Evolutionary conservation across 257 asterid genomes (phyloP).

Genomic region (Nicotiana tabacum): DNA sequence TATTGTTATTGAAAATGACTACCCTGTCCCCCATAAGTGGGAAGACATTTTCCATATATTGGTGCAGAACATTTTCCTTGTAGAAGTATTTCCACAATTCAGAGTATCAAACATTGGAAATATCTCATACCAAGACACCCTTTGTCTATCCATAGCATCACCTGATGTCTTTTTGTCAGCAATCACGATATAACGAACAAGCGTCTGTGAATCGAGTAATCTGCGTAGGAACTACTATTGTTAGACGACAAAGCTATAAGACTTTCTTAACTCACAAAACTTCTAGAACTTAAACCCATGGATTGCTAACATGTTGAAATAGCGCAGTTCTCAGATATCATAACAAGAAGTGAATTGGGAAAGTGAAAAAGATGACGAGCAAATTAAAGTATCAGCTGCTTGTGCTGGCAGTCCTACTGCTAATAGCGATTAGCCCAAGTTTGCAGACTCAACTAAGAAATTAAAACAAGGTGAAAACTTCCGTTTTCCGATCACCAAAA

Average conservation of each 20-base stretch:
- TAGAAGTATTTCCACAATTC: neutral
- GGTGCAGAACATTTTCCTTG: neutral
- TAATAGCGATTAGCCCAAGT: constrained; percentile 7
- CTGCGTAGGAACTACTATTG: neutral
- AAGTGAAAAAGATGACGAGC: constrained; percentile 20
- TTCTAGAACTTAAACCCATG: neutral
- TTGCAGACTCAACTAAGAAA: constrained; percentile 22
- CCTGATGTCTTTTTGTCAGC: neutral
- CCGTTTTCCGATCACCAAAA: constrained; percentile 52
- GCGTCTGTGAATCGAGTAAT: neutral
- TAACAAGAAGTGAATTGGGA: neutral
- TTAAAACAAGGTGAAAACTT: constrained; percentile 36
- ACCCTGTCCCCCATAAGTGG: no score
- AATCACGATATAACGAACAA: neutral
- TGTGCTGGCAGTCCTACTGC: constrained; percentile 25
- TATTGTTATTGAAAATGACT: neutral
- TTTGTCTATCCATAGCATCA: neutral
- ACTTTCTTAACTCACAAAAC: neutral
- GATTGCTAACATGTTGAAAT: neutral
- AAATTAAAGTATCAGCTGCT: constrained; percentile 12
- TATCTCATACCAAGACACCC: neutral
- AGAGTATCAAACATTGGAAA: neutral
- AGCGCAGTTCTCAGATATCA: neutral
- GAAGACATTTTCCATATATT: neutral
- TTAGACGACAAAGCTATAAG: neutral